Conservation (phyloP, 2,329 filamentous ascomycete genomes). For the Xylariales sp. region DNA sequence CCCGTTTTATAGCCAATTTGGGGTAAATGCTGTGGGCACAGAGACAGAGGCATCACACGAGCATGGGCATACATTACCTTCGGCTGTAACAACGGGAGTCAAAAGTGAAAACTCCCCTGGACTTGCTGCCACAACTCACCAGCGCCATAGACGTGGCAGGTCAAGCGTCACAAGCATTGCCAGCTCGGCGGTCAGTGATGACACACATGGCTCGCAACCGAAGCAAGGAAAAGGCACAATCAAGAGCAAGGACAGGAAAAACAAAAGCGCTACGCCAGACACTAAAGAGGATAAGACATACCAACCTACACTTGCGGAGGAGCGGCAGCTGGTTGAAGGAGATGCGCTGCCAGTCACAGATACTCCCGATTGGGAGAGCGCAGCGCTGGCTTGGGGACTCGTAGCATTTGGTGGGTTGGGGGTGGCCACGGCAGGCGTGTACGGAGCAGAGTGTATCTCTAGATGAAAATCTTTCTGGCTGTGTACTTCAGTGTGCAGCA, state of each 20-base stretch:
- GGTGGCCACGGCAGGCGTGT: constrained; percentile 38
- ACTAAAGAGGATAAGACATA: constrained; percentile 33
- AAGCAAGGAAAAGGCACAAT: constrained; percentile 8
- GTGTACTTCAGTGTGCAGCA: too few species aligned
- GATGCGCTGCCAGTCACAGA: constrained; percentile 35
- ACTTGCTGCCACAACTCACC: constrained; percentile 13
- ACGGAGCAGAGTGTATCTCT: constrained; percentile 41
- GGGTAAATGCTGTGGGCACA: not conserved
- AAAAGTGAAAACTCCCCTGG: constrained; percentile 10
- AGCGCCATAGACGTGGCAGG: constrained; percentile 15
- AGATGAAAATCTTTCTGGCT: too few species aligned
- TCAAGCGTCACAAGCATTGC: constrained; percentile 15
- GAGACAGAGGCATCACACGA: constrained; percentile 10
- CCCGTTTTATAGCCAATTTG: constrained; percentile 20
- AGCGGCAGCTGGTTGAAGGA: constrained; percentile 28
- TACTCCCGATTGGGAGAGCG: constrained; percentile 42
- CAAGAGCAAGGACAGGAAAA: constrained; percentile 18
- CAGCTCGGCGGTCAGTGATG: constrained; percentile 14
- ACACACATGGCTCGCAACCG: constrained; percentile 14
- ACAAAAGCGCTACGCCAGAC: constrained; percentile 15
- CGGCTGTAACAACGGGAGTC: too few species aligned
- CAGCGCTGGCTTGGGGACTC: constrained; percentile 42
- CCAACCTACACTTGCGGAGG: constrained; percentile 28
- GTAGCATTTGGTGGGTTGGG: constrained; percentile 39
- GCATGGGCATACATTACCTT: too few species aligned